Conservation (phyloP, 2,329 filamentous ascomycete genomes). For the Elsinoe australis region DNA sequence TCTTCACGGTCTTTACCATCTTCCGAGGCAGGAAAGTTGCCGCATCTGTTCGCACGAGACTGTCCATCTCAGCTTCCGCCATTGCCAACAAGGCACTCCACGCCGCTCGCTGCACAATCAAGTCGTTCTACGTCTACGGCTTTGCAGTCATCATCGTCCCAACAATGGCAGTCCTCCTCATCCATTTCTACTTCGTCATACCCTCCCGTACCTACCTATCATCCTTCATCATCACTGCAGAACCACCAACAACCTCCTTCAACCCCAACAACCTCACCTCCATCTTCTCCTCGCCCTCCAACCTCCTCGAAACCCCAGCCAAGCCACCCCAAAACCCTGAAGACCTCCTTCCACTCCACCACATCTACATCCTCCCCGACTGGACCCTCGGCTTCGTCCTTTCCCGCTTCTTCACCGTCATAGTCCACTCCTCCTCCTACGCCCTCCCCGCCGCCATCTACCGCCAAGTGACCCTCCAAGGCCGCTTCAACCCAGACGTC, state of each 20-base stretch:
- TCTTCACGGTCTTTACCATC: constrained; percentile 54
- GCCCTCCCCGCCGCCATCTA: constrained; percentile 68
- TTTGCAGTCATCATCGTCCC: constrained; percentile 74
- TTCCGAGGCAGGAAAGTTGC: constrained; percentile 21
- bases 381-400: constrained; percentile 93
- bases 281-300: constrained; percentile 9
- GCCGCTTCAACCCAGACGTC: constrained; percentile 72
- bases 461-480: constrained; percentile 59
- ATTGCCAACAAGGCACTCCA: constrained; percentile 21
- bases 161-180: constrained; percentile 65
- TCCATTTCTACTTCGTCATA: constrained; percentile 83
- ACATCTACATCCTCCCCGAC: constrained; percentile 79
- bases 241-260: constrained; percentile 14
- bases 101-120: constrained; percentile 33
- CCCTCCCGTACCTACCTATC: constrained; percentile 72
- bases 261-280: constrained; percentile 10
- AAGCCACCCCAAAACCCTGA: constrained; percentile 23
- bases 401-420: constrained; percentile 66
- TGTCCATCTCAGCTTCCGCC: constrained; percentile 24
- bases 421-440: constrained; percentile 60
- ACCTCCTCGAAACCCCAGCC: neutral
- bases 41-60: constrained; percentile 7
- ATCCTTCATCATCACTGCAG: constrained; percentile 20
- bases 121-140: constrained; percentile 65
- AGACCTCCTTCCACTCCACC: constrained; percentile 48